Evolutionary conservation across 1,284 basidiomycete genomes (phyloP), one percentile per base, ranked within the genome.

Genomic region (Ceratorhiza oryzae-sativae): DNA sequence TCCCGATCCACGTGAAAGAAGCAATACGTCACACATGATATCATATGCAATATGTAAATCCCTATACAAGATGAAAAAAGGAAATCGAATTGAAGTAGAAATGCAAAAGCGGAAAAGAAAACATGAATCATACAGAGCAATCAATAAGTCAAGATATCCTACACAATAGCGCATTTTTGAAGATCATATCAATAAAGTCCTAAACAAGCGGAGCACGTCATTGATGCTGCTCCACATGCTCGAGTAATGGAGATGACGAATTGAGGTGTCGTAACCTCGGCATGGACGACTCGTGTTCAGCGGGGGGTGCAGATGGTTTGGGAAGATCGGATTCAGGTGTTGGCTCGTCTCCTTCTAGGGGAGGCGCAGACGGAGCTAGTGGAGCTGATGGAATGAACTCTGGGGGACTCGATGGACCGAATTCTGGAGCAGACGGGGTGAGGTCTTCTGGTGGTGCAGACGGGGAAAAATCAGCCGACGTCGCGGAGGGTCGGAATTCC

Each of bases 221-320:
- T 36, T 3, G 45, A 45, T 12, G 60, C 2, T 12, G 60, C 2
- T 8, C 25, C 12, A 23, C 20, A 30, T 41, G 5, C 6, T 60
- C 39, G 39, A 62, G 45, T n/a, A 62, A 30, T n/a, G 60, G 60
- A 10, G 60, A 45, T 20, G 60, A 48, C 15, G 60, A 62, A 45
- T 62, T 36, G 25, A 36, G 4, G 27, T 49, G 27, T 30, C 46
- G 60, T 1, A 49, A 39, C 4, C 15, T 9, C 2, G 60, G 60
- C 10, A 23, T 45, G 1, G 23, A 8, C 5, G 46, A 27, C 12
- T 32, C 5, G 41, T 49, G 32, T 20, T 68, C 65, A 25, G 39
- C 15, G 4, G 56, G 32, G 5, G 46, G 46, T 20, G 61, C 61
- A 5, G 61, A 65, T 5, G 61, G 61, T 34, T 20, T 48, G 23